Evolutionary conservation across 2,329 filamentous ascomycete species (phyloP).

Genomic region (Diaporthe vaccinii): DNA sequence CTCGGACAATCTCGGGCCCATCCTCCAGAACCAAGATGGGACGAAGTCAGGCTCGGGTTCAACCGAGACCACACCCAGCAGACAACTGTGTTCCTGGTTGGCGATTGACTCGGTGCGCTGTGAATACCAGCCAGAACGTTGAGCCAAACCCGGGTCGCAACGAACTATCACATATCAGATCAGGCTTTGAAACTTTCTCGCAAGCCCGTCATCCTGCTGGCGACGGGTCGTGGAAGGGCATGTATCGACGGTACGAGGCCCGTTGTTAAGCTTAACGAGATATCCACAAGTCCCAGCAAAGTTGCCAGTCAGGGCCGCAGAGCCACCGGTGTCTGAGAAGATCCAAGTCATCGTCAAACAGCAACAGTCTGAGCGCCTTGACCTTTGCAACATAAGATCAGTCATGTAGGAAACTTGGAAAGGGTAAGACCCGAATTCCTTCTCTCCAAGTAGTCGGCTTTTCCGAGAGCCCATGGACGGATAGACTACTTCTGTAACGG

Average conservation of each 20-base stretch:
- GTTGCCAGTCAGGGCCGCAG: neutral
- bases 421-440: no score
- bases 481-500: neutral
- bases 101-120: neutral
- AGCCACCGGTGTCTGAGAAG: neutral
- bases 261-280: neutral
- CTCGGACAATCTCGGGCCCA: constrained; percentile 20
- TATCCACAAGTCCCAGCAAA: neutral
- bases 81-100: neutral
- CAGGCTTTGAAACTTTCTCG: neutral
- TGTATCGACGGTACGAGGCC: neutral
- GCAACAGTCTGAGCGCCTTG: neutral
- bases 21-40: constrained; percentile 17
- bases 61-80: constrained; percentile 17
- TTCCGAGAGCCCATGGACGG: neutral
- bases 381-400: neutral
- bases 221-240: neutral
- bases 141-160: neutral
- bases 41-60: constrained; percentile 17
- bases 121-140: neutral
- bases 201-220: neutral
- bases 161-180: constrained; percentile 7
- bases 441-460: neutral
- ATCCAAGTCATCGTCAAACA: neutral
- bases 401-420: neutral